Evolutionary conservation across 2,329 filamentous ascomycete species (phyloP).

Genomic region (Pestalotiopsis sp.): DNA sequence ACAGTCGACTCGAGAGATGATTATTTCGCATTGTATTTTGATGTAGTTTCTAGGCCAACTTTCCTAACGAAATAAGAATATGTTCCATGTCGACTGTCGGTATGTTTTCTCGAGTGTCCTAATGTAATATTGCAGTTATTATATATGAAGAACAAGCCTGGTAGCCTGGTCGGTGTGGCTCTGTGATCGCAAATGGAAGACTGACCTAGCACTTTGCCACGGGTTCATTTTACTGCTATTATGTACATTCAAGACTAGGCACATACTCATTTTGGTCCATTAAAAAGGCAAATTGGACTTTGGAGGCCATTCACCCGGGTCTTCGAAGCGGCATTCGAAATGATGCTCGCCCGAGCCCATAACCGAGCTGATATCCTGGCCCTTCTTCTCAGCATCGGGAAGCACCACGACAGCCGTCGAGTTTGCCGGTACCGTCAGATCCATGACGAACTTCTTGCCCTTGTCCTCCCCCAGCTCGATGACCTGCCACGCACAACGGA

Average conservation of each 20-base stretch:
- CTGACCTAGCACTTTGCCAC: not conserved
- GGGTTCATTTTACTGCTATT: not conserved
- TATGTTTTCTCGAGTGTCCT: too few relatives aligned
- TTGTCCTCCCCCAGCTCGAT: not conserved
- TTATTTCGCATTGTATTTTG: not conserved
- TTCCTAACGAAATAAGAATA: not conserved
- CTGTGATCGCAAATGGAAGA: too few relatives aligned
- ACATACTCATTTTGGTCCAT: not conserved
- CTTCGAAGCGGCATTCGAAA: conserved; percentile 5
- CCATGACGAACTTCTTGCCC: not conserved
- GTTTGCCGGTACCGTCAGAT: conserved; percentile 4
- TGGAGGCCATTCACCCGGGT: conserved; percentile 6
- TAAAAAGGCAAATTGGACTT: not conserved
- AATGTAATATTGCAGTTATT: too few relatives aligned
- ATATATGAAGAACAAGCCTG: not conserved
- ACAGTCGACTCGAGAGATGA: not conserved
- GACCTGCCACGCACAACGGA: not conserved
- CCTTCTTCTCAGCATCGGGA: conserved; percentile 2
- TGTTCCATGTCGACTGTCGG: not conserved
- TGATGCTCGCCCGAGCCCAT: conserved; percentile 7
- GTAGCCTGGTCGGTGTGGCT: too few relatives aligned
- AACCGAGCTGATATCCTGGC: not conserved
- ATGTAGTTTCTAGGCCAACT: not conserved
- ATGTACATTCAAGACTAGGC: not conserved
- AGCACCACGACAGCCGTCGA: conserved; percentile 4